phyloP scores from a whole-genome alignment of 78 protist species.

The Dictyostelium capitatum region DNA sequence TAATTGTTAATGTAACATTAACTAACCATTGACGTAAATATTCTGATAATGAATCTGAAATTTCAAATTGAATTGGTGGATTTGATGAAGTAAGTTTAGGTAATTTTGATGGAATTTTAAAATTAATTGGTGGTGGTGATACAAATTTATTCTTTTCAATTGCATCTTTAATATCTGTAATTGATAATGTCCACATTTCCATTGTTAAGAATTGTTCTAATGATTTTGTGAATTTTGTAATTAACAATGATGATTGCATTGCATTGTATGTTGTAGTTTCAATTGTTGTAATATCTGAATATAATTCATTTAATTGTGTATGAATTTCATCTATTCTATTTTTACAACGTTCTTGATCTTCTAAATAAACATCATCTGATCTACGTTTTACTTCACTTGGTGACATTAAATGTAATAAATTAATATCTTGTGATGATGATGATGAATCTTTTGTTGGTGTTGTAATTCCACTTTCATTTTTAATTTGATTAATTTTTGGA shows the following conservation, averaged over 20 bases:
- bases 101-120: slow-evolving; percentile 49
- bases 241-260: slow-evolving; percentile 30
- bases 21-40: slow-evolving; percentile 22
- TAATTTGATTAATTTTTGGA: slow-evolving; percentile 22
- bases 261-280: slow-evolving; percentile 39
- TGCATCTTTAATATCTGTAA: background rate
- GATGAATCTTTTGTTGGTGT: background rate
- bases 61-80: background rate
- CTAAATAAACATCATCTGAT: background rate
- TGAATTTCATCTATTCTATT: slow-evolving; percentile 47
- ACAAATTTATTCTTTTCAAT: slow-evolving; percentile 54
- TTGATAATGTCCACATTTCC: slow-evolving; percentile 23
- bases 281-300: slow-evolving; percentile 33
- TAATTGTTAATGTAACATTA: slow-evolving; percentile 37
- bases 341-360: slow-evolving; percentile 41
- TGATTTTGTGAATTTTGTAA: slow-evolving; percentile 45
- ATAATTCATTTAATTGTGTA: slow-evolving; percentile 21
- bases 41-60: background rate
- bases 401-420: slow-evolving; percentile 1
- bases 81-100: background rate
- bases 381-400: slow-evolving; percentile 26
- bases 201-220: slow-evolving; percentile 21
- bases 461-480: background rate
- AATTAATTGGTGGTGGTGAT: slow-evolving; percentile 69
- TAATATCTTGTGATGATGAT: background rate